Percentiles rank a stretch among this genome's conserved stretches.
These are phyloP conservation scores for Maudiozyma barnettii DNA, from an alignment of 805 yeast genomes.

Conservation along the genomic window DNA sequence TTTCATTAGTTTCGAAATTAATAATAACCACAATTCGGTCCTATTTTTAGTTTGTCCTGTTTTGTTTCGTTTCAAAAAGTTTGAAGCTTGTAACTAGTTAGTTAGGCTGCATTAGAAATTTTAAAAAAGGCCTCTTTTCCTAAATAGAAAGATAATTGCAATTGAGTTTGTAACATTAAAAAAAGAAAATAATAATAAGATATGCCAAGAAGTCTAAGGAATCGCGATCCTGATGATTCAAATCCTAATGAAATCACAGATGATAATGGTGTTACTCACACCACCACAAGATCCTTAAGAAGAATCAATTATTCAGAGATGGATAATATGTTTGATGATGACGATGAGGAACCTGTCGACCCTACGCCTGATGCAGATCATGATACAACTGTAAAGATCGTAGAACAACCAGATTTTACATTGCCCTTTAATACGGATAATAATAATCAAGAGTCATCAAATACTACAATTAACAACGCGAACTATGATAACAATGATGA, in stretches of 20 bases:
- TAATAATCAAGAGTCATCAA: neutral
- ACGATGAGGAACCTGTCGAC: constrained; percentile 5
- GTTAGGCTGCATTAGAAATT: no score
- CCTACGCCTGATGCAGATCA: neutral
- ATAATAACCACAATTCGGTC: no score
- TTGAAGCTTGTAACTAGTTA: no score
- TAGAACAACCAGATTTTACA: neutral
- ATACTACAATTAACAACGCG: neutral
- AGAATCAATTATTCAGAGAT: constrained; percentile 31
- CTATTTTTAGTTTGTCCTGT: no score
- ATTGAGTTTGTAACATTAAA: neutral
- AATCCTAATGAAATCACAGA: constrained; percentile 19
- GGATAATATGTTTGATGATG: constrained; percentile 24
- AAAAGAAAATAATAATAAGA: neutral
- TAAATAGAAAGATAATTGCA: no score
- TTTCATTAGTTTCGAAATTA: no score
- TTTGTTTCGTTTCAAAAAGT: no score
- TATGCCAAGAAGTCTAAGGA: constrained; percentile 12
- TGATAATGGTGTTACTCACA: constrained; percentile 22
- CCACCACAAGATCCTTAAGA: constrained; percentile 27
- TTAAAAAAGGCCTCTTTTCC: no score
- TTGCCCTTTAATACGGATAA: neutral
- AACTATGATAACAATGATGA: constrained; percentile 9
- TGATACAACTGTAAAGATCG: neutral
- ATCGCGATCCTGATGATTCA: constrained; percentile 7